Conservation (phyloP, 192 early-diverging fungal genomes). For the Rhizoclosmatium sp. region DNA sequence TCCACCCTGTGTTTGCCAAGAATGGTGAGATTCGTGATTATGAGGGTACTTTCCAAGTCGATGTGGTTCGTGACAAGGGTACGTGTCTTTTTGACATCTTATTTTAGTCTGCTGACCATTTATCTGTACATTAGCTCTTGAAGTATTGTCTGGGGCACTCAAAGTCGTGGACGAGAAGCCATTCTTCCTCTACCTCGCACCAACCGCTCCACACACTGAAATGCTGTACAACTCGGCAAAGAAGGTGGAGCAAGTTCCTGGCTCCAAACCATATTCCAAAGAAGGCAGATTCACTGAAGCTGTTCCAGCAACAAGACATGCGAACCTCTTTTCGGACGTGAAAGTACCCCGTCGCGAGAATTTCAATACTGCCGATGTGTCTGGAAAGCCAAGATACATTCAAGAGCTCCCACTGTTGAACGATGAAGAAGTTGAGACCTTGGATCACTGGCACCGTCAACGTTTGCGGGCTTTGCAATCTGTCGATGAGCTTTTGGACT, state of each 20-base stretch:
- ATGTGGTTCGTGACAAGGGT: constrained; percentile 42
- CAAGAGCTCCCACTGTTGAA: constrained; percentile 51
- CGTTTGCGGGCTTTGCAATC: constrained; percentile 49
- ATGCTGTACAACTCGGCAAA: constrained; percentile 44
- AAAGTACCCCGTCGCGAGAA: constrained; percentile 65
- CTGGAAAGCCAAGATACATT: constrained; percentile 64
- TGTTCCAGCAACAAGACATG: constrained; percentile 65
- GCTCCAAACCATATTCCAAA: background rate
- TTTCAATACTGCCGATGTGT: constrained; percentile 61
- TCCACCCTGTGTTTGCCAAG: constrained; percentile 62
- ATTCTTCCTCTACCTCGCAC: constrained; percentile 60
- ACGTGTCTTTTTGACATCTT: background rate
- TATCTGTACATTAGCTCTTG: background rate
- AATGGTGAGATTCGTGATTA: constrained; percentile 57
- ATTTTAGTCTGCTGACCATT: background rate
- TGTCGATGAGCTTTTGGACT: constrained; percentile 68
- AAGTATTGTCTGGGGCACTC: constrained; percentile 11
- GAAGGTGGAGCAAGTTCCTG: background rate
- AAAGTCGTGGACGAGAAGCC: constrained; percentile 37
- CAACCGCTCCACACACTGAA: constrained; percentile 69
- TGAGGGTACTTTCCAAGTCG: constrained; percentile 62
- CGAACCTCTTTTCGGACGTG: constrained; percentile 58
- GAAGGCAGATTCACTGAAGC: constrained; percentile 52
- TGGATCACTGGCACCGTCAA: constrained; percentile 59
- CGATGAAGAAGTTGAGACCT: constrained; percentile 23